These are phyloP conservation scores for Picea sitchensis DNA, from an alignment of 75 land plant genomes.

Conservation along the genomic window DNA sequence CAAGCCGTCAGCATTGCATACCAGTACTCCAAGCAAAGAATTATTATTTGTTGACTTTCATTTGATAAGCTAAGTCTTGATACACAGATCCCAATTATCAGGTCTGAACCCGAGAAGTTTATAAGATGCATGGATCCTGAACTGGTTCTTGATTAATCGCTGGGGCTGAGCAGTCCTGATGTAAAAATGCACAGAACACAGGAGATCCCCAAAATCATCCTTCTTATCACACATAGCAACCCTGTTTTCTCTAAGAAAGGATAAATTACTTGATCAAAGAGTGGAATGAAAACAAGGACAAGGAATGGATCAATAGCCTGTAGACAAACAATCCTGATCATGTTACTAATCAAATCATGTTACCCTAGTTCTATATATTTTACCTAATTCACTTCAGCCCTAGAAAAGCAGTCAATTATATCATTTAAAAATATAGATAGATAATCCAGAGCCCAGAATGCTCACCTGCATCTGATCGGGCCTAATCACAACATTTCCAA, in stretches of 20 bases:
- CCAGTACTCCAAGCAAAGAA: no score
- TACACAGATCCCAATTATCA: background rate
- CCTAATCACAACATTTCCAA: constrained; percentile 21
- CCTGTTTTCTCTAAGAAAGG: constrained; percentile 36
- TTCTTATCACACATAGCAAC: no score
- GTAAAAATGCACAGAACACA: constrained; percentile 28
- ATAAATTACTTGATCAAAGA: constrained; percentile 28
- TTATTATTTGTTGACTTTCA: constrained; percentile 11
- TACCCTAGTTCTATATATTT: no score
- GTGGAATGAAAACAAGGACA: constrained; percentile 26
- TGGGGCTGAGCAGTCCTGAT: constrained; percentile 23
- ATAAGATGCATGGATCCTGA: background rate
- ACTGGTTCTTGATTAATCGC: constrained; percentile 23
- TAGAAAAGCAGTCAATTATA: no score
- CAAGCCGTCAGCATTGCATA: constrained; percentile 22
- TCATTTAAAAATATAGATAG: no score
- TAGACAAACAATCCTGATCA: background rate
- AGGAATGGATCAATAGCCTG: constrained; percentile 38
- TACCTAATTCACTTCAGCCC: no score
- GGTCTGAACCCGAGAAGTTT: background rate
- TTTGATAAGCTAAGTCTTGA: background rate
- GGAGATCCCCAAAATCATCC: constrained; percentile 31
- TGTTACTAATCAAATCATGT: background rate
- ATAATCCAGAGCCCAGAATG: background rate
- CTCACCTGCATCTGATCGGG: constrained; percentile 43